Conservation (phyloP, 371 early-diverging fungal genomes). For the Syncephalis plumigaleata region DNA sequence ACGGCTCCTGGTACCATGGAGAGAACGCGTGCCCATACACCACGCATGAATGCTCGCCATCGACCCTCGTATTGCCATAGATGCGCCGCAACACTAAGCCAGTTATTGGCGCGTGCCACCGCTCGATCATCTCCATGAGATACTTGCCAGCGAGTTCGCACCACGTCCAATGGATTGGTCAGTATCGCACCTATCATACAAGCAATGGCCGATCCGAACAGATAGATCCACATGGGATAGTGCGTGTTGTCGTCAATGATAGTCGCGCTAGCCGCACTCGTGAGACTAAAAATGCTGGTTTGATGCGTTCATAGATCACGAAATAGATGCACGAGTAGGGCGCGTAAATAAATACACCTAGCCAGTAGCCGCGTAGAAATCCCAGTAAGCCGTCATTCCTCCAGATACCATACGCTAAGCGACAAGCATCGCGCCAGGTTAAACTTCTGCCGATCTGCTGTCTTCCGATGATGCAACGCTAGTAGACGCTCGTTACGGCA, state of each 20-base stretch:
- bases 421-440: neutral
- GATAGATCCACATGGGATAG: conserved; percentile 26
- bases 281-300: conserved; percentile 8
- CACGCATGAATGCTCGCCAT: conserved; percentile 35
- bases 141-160: conserved; percentile 69
- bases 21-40: conserved; percentile 39
- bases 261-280: neutral
- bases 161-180: conserved; percentile 57
- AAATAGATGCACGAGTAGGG: conserved; percentile 52
- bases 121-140: conserved; percentile 12
- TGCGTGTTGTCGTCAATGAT: neutral
- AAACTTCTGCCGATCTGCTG: conserved; percentile 2
- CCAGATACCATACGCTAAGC: conserved; percentile 10
- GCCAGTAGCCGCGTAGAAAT: conserved; percentile 54
- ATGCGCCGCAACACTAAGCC: conserved; percentile 18
- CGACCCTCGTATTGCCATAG: conserved; percentile 45
- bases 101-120: no score
- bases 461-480: no score
- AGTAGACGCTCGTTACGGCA: no score
- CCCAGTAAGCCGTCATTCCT: conserved; percentile 35
- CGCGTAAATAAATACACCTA: conserved; percentile 44
- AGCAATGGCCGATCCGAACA: conserved; percentile 34
- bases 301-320: conserved; percentile 55
- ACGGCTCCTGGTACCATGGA: conserved; percentile 55
- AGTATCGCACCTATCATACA: conserved; percentile 38